Percentiles rank a stretch among this genome's conserved stretches.
These are phyloP conservation scores for Tolypocladium ophioglossoides DNA, from an alignment of 2,329 filamentous ascomycete genomes.

Conservation along the genomic window DNA sequence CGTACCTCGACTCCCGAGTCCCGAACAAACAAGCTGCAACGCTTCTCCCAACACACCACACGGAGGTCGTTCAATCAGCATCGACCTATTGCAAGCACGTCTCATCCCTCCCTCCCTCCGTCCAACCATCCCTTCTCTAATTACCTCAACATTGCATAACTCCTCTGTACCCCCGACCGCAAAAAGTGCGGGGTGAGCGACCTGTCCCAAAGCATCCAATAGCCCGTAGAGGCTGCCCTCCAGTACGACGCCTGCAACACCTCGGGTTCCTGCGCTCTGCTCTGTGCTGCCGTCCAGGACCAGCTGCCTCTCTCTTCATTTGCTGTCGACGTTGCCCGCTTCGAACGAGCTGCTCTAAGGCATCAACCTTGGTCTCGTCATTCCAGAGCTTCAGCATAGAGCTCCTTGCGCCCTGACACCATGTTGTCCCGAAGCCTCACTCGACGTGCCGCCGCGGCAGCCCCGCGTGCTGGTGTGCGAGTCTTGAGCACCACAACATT, in stretches of 20 bases:
- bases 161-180: not conserved
- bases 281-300: not conserved
- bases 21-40: not conserved
- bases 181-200: slow-evolving; percentile 13
- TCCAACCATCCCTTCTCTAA: not conserved
- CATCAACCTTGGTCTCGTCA: not conserved
- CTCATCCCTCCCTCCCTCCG: not conserved
- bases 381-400: not conserved
- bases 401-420: slow-evolving; percentile 3
- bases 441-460: slow-evolving; percentile 29
- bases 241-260: slow-evolving; percentile 7
- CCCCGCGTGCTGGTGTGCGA: slow-evolving; percentile 38
- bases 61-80: slow-evolving; percentile 2
- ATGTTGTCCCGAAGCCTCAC: slow-evolving; percentile 43
- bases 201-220: slow-evolving; percentile 14
- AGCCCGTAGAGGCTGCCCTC: slow-evolving; percentile 18
- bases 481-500: slow-evolving; percentile 46
- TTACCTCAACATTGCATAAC: not conserved
- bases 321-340: not conserved
- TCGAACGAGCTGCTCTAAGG: not conserved
- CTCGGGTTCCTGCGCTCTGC: not conserved
- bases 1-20: not conserved
- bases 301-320: not conserved
- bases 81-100: slow-evolving; percentile 2
- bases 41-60: not conserved